phyloP scores from a whole-genome alignment of 441 rosid species.

The Arabidopsis hybrid region DNA sequence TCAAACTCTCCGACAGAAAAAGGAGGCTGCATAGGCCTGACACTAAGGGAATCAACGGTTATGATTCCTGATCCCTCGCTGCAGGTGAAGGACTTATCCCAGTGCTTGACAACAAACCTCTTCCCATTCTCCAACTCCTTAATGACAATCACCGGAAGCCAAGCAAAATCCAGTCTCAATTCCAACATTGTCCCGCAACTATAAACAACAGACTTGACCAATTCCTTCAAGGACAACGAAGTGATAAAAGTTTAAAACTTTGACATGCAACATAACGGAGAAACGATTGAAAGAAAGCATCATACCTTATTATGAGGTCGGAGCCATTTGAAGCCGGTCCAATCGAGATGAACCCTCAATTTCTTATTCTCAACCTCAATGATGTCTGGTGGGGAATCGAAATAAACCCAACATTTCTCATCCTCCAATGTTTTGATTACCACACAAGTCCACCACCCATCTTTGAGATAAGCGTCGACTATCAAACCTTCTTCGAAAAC shows the following conservation, averaged over 20 bases:
- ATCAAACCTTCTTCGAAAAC: background rate
- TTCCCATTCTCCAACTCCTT: conserved; percentile 52
- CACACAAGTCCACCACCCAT: conserved; percentile 63
- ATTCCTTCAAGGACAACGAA: background rate
- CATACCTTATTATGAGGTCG: background rate
- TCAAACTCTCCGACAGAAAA: conserved; percentile 50
- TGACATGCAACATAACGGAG: background rate
- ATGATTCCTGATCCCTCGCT: background rate
- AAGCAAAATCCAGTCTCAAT: conserved; percentile 47
- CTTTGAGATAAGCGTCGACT: conserved; percentile 32
- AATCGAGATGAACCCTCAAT: conserved; percentile 31
- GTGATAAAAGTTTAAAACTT: background rate
- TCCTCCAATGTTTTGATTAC: conserved; percentile 41
- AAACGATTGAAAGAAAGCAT: no score
- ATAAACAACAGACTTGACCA: background rate
- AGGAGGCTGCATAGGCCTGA: conserved; percentile 59
- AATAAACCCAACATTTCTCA: conserved; percentile 45
- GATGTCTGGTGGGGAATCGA: conserved; percentile 40
- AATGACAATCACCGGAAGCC: conserved; percentile 62
- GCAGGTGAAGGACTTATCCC: conserved; percentile 29
- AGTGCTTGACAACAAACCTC: conserved; percentile 49
- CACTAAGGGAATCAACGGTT: conserved; percentile 37
- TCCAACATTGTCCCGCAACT: conserved; percentile 47
- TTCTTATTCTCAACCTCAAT: conserved; percentile 40
- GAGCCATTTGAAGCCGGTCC: background rate